Percentiles rank a stretch among this genome's conserved stretches.
phyloP scores from a whole-genome alignment of 306 rosid genomes.

The Dalbergia cochinchinensis region DNA sequence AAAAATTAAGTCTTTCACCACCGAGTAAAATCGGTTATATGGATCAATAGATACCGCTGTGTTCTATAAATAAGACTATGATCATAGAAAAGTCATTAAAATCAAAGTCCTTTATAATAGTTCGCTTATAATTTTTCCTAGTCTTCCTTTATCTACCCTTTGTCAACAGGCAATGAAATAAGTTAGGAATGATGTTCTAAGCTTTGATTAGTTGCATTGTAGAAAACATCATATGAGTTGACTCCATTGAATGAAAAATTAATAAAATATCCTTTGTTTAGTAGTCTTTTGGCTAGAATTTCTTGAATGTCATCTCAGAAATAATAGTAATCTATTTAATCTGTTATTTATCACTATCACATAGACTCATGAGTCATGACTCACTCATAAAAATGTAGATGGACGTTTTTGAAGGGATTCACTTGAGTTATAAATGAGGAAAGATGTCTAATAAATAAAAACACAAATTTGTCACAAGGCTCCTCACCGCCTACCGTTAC shows the following conservation, averaged over 20 bases:
- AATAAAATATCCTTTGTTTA: constrained; percentile 29
- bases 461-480: constrained; percentile 30
- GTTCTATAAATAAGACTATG: no score
- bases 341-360: constrained; percentile 20
- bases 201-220: constrained; percentile 13
- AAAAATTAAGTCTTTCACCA: no score
- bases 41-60: no score
- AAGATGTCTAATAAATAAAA: constrained; percentile 35
- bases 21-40: no score
- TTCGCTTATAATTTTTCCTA: neutral
- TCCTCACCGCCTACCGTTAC: constrained; percentile 38
- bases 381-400: constrained; percentile 31
- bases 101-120: no score
- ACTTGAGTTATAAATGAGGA: constrained; percentile 32
- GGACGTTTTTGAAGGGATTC: constrained; percentile 39
- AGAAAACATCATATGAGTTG: constrained; percentile 4
- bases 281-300: constrained; percentile 35
- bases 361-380: constrained; percentile 2
- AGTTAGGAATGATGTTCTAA: constrained; percentile 20
- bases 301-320: neutral
- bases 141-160: neutral
- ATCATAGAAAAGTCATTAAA: no score
- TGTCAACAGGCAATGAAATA: neutral
- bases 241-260: constrained; percentile 25
- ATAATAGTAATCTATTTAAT: neutral